Conservation (phyloP, 169 alveolate genomes). For the Eimeria praecox region DNA sequence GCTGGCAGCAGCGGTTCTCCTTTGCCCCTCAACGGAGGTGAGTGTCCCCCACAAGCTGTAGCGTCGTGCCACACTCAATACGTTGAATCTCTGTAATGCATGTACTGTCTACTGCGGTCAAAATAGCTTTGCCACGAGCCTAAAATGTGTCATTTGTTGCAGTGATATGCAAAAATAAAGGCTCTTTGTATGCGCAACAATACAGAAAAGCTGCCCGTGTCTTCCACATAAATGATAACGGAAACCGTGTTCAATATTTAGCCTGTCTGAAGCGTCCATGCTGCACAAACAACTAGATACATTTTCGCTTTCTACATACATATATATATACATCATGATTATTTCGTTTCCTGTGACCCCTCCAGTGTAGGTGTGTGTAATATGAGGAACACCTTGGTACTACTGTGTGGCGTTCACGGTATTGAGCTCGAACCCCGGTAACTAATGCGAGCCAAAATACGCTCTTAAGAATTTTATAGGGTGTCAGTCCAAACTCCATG, state of each 20-base stretch:
- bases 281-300: too few species aligned
- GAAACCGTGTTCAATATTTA: neutral
- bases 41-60: constrained; percentile 9
- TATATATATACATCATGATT: neutral
- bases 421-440: too few species aligned
- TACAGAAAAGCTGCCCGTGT: neutral
- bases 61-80: neutral
- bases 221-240: neutral
- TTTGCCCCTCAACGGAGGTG: neutral
- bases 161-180: neutral
- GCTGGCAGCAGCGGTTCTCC: neutral
- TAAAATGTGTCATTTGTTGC: neutral
- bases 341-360: neutral
- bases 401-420: too few species aligned
- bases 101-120: neutral
- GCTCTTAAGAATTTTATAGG: too few species aligned
- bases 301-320: too few species aligned
- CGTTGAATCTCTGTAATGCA: neutral
- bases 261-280: too few species aligned
- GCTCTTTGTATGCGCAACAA: neutral
- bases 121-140: neutral
- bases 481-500: too few species aligned
- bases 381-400: neutral
- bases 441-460: too few species aligned
- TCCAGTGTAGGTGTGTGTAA: neutral